Base-by-base conservation (phyloP, 306 rosid genomes). In the Carpinus fangiana region DNA sequence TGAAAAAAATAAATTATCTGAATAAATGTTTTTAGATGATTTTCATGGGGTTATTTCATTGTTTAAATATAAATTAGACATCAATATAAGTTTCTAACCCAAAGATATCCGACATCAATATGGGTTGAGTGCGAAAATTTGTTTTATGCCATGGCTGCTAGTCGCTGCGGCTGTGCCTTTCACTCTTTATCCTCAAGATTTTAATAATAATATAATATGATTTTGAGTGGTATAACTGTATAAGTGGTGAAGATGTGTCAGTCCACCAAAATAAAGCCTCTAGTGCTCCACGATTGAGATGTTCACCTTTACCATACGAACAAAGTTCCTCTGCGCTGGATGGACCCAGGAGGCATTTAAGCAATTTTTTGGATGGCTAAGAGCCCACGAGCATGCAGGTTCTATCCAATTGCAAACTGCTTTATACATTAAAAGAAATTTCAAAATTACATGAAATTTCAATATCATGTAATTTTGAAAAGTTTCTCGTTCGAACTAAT, bases 271-370 rank as follows among this genome's bases (percentile, higher is more conserved):
- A 88, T 90, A 82, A 90, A 31, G 34, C 34, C 34, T 23, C 0
- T 1, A 23, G 26, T 89, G 87, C 52, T 88, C 87, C 78, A 89
- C 89, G 91, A 90, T 86, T 85, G 83, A 79, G 93, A 87, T 89
- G 89, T 86, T 73, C 94, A 92, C 93, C 96, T 85, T 76, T 82
- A 79, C 90, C 61, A 78, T 75, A 12, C 84, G 60, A 78, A 85
- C 89, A 87, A 89, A 90, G 83, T 80, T 88, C 93, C 89, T 81
- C 85, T 81, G 20, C 71, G 78, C 59, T 73, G 70, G 76, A 84
- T 82, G 96, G 93, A 87, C 96, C 93, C 5, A 5, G 6, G 0
- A 38, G 43, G 3, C 6, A 38, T 38, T 38, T 4, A 0, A 3
- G 6, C 43, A 38, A 38, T 38, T 38, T 38, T 38, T 38, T 38